phyloP scores from a whole-genome alignment of 331 rosid species.

The Stylosanthes scabra region DNA sequence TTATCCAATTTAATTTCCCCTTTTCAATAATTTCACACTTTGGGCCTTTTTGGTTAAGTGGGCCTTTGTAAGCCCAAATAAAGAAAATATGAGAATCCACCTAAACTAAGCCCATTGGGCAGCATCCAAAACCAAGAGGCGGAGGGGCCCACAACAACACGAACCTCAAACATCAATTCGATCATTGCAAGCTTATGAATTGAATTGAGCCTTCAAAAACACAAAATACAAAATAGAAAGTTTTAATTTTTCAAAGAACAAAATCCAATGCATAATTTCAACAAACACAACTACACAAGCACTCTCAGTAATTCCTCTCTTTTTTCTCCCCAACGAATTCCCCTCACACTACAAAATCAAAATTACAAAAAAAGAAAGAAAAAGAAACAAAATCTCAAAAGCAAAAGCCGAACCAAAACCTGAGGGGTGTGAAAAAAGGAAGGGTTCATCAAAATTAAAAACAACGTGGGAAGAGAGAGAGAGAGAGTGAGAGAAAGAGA shows the following conservation, averaged over 20 bases:
- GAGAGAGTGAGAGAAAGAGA: background rate
- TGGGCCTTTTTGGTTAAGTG: no score
- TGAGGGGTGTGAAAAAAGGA: slow-evolving; percentile 25
- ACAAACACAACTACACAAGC: slow-evolving; percentile 2
- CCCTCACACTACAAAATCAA: slow-evolving; percentile 25
- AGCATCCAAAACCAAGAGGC: background rate
- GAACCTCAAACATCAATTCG: slow-evolving; percentile 52
- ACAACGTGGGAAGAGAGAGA: slow-evolving; percentile 36
- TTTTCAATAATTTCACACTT: no score
- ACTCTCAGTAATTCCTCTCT: slow-evolving; percentile 34
- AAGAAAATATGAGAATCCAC: no score
- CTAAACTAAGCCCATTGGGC: background rate
- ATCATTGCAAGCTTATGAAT: slow-evolving; percentile 48
- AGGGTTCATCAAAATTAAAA: slow-evolving; percentile 56
- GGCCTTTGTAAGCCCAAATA: no score
- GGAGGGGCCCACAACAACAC: slow-evolving; percentile 50
- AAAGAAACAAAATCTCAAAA: slow-evolving; percentile 5
- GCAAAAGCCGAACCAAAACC: slow-evolving; percentile 32
- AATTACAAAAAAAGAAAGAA: background rate
- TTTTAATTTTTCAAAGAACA: slow-evolving; percentile 33
- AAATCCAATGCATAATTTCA: slow-evolving; percentile 31
- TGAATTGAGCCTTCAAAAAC: slow-evolving; percentile 39
- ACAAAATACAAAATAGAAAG: background rate
- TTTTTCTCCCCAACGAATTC: slow-evolving; percentile 25
- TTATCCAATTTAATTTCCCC: no score